These are phyloP conservation scores for Austropuccinia psidii DNA, from an alignment of 1,284 basidiomycete genomes.

Conservation along the genomic window DNA sequence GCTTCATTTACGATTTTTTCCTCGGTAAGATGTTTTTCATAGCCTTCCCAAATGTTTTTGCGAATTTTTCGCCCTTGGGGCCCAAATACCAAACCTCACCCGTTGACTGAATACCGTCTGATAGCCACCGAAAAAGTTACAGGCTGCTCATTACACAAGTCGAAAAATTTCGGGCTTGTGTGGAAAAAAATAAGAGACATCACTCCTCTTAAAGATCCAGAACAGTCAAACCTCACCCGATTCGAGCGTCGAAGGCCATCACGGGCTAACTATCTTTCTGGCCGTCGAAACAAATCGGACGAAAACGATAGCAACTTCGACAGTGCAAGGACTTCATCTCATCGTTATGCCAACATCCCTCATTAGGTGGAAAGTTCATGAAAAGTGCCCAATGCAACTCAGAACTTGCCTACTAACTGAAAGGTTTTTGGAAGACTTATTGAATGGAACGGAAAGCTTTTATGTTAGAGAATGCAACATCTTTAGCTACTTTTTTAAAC, in stretches of 20 bases:
- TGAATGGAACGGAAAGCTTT: no score
- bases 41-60: no score
- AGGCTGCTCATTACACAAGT: constrained; percentile 16
- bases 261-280: background rate
- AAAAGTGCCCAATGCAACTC: no score
- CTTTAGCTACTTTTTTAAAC: no score
- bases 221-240: constrained; percentile 25
- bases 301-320: background rate
- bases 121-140: constrained; percentile 30
- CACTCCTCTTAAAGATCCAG: constrained; percentile 26
- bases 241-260: constrained; percentile 9
- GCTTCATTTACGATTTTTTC: constrained; percentile 35
- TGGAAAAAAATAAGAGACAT: constrained; percentile 10
- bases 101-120: background rate
- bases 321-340: constrained; percentile 25
- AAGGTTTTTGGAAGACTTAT: no score
- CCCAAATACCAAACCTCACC: background rate
- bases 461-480: no score
- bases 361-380: no score
- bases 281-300: background rate
- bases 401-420: no score
- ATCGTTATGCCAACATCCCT: constrained; percentile 16
- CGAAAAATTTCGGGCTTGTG: background rate
- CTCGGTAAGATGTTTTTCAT: constrained; percentile 1
- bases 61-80: no score